Percentiles rank a stretch among this genome's conserved stretches.
These are phyloP conservation scores for Globisporangium abappressorium DNA, from an alignment of 352 stramenopile species.

Conservation along the genomic window DNA sequence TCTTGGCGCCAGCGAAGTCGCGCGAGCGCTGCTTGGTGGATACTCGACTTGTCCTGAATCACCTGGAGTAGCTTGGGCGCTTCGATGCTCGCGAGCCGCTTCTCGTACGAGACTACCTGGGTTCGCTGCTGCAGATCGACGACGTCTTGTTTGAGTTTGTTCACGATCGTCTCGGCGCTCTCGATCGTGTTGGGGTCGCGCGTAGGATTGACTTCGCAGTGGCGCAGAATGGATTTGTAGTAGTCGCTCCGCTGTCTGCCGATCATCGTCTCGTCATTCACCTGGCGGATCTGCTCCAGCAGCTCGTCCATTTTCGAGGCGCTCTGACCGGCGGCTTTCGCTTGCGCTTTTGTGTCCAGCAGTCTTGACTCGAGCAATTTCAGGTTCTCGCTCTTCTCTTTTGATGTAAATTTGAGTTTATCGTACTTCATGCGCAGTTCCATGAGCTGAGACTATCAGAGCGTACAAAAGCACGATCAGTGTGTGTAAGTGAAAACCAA, in stretches of 20 bases:
- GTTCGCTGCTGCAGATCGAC: slow-evolving; percentile 67
- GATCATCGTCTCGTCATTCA: slow-evolving; percentile 56
- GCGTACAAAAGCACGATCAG: too few species aligned
- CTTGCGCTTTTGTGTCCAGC: slow-evolving; percentile 45
- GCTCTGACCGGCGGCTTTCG: slow-evolving; percentile 40
- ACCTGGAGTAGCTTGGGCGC: slow-evolving; percentile 64
- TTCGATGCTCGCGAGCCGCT: slow-evolving; percentile 51
- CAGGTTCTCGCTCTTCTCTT: slow-evolving; percentile 51
- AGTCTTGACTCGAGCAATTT: slow-evolving; percentile 57
- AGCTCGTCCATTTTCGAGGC: slow-evolving; percentile 57
- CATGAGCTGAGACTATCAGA: slow-evolving; percentile 42
- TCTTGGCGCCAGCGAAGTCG: slow-evolving; percentile 68
- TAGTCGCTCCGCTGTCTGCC: slow-evolving; percentile 74
- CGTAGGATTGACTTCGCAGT: slow-evolving; percentile 78
- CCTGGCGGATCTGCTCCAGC: slow-evolving; percentile 56
- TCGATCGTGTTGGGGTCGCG: slow-evolving; percentile 78
- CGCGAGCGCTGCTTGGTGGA: slow-evolving; percentile 59
- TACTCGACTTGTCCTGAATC: slow-evolving; percentile 62
- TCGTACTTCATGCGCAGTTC: slow-evolving; percentile 73
- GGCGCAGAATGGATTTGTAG: slow-evolving; percentile 73
- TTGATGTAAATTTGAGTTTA: slow-evolving; percentile 63
- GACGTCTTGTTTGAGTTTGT: slow-evolving; percentile 64
- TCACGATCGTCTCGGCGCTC: slow-evolving; percentile 52
- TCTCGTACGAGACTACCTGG: slow-evolving; percentile 71
- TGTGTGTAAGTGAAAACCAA: too few species aligned